A percentile compares a stretch with the other conserved stretches of the same genome.
These are phyloP conservation scores for Zoysia matrella DNA, from an alignment of 202 grass and related monocot species.

Conservation along the genomic window DNA sequence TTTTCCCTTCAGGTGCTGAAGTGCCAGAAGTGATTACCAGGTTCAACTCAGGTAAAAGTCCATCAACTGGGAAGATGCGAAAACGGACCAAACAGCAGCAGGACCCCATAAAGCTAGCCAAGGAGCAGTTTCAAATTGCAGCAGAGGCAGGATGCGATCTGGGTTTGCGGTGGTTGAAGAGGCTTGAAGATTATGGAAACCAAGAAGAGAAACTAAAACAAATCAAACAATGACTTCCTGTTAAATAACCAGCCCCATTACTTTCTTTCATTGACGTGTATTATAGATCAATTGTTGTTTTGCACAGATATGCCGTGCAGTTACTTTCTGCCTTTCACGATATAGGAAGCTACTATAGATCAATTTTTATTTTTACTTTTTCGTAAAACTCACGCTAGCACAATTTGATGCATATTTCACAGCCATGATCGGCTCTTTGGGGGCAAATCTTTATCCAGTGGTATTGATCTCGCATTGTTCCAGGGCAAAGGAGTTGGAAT, in stretches of 20 bases:
- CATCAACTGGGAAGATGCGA: constrained; percentile 58
- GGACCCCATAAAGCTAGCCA: constrained; percentile 69
- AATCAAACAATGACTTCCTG: constrained; percentile 40
- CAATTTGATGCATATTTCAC: too few relatives aligned
- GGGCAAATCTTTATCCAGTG: too few relatives aligned
- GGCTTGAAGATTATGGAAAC: constrained; percentile 63
- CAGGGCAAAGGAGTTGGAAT: too few relatives aligned
- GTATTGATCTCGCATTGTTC: too few relatives aligned
- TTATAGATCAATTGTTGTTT: neutral
- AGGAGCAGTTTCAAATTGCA: constrained; percentile 80
- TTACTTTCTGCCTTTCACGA: neutral
- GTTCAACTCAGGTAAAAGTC: constrained; percentile 69
- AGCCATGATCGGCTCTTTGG: too few relatives aligned
- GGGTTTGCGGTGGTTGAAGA: constrained; percentile 83
- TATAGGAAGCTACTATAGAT: neutral
- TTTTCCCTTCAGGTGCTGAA: constrained; percentile 56
- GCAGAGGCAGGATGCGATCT: constrained; percentile 76
- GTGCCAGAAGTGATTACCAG: constrained; percentile 86
- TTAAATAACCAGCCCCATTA: neutral
- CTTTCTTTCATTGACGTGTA: neutral
- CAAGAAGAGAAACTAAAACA: constrained; percentile 50
- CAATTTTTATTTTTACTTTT: too few relatives aligned
- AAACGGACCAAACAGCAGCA: constrained; percentile 45
- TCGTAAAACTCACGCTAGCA: too few relatives aligned
- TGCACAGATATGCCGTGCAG: neutral